phyloP scores from a whole-genome alignment of 2,329 filamentous ascomycete species.

The Zasmidium cellare region DNA sequence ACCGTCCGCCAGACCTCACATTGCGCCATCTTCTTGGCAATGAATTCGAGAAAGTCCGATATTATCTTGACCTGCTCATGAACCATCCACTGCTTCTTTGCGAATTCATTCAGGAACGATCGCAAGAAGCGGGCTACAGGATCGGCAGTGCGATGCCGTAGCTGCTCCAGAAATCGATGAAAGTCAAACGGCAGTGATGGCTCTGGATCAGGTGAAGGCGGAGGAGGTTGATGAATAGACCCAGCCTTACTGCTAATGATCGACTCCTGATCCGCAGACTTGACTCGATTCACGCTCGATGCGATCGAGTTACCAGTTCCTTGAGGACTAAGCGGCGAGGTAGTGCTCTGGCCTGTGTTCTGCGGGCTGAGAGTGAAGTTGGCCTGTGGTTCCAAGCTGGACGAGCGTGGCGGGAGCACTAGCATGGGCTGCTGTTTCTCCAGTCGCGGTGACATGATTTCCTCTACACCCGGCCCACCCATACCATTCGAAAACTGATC shows the following conservation, averaged over 20 bases:
- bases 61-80: conserved; percentile 99
- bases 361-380: conserved; percentile 27
- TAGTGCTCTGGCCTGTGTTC: conserved; percentile 23
- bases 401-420: conserved; percentile 77
- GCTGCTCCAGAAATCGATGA: conserved; percentile 91
- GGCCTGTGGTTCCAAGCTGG: conserved; percentile 71
- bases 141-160: conserved; percentile 95
- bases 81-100: conserved; percentile 98
- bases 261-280: conserved; percentile 30
- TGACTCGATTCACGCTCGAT: conserved; percentile 22
- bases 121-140: conserved; percentile 94
- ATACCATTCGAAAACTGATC: conserved; percentile 82
- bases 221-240: conserved; percentile 59
- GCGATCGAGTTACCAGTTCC: conserved; percentile 28
- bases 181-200: conserved; percentile 92
- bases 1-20: conserved; percentile 97
- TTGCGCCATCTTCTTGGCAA: conserved; percentile 95
- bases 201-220: conserved; percentile 61
- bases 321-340: conserved; percentile 22
- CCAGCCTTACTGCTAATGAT: conserved; percentile 32
- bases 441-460: conserved; percentile 88
- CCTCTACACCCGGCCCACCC: conserved; percentile 61
- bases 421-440: conserved; percentile 80
- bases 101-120: conserved; percentile 92
- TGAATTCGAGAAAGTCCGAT: conserved; percentile 92